Percentiles rank a stretch among this genome's conserved stretches.
These are phyloP conservation scores for Penicillium sp. DNA, from an alignment of 2,329 filamentous ascomycete genomes.

Conservation along the genomic window DNA sequence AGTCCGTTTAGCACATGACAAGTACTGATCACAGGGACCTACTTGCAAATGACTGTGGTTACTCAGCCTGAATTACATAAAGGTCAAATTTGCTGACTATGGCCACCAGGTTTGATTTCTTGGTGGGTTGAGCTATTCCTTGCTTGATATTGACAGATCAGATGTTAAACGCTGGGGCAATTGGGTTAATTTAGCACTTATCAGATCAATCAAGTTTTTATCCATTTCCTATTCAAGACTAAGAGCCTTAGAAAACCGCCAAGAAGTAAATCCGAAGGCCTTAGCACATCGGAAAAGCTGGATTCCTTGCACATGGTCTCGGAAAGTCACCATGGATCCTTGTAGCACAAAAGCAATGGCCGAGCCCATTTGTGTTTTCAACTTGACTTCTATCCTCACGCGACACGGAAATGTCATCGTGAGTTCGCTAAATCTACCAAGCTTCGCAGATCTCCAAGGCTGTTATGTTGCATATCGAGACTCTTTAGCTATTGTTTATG, in stretches of 20 bases:
- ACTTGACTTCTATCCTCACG: slow-evolving; percentile 1
- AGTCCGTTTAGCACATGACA: slow-evolving; percentile 7
- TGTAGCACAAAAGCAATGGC: slow-evolving; percentile 19
- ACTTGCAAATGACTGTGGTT: neutral
- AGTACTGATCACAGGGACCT: neutral
- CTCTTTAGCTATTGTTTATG: neutral
- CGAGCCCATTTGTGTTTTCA: slow-evolving; percentile 9
- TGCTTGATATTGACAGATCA: no score
- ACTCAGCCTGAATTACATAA: neutral
- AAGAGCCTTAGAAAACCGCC: neutral
- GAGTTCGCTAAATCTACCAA: neutral
- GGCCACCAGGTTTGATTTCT: no score
- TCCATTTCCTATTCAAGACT: no score
- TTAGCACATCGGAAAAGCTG: slow-evolving; percentile 2
- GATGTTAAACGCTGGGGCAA: neutral
- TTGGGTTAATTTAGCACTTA: no score
- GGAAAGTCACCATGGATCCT: slow-evolving; percentile 5
- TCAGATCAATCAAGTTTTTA: no score
- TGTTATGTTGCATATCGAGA: neutral
- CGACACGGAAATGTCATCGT: slow-evolving; percentile 3
- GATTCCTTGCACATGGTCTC: neutral
- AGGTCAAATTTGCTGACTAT: neutral
- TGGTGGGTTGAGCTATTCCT: no score
- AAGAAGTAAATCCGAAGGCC: slow-evolving; percentile 2
- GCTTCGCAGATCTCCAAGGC: neutral